These are phyloP conservation scores for Dryas drummondii DNA, from an alignment of 306 rosid species.

Conservation along the genomic window DNA sequence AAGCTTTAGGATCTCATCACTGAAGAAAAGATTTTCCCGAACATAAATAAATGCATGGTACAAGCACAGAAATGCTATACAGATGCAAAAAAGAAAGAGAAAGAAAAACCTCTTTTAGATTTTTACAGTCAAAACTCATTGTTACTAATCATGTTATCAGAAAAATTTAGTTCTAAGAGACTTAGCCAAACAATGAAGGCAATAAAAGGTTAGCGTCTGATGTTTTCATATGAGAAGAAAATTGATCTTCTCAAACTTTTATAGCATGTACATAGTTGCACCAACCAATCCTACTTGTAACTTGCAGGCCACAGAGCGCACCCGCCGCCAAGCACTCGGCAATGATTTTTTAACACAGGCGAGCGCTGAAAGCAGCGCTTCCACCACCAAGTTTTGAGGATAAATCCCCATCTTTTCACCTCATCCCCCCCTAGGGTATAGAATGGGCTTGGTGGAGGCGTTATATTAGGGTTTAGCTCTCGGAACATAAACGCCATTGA, in stretches of 20 bases:
- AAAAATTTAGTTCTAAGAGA: background rate
- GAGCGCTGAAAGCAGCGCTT: too few species aligned
- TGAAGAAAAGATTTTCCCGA: background rate
- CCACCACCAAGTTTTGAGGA: too few species aligned
- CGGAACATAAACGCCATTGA: too few species aligned
- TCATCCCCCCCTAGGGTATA: too few species aligned
- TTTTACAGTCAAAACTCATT: background rate
- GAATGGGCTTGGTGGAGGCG: too few species aligned
- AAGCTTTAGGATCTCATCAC: background rate
- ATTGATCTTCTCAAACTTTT: background rate
- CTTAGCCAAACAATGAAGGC: background rate
- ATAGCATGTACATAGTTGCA: background rate
- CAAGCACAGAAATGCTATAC: background rate
- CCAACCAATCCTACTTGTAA: conserved; percentile 15
- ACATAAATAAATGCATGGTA: background rate
- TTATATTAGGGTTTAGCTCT: too few species aligned
- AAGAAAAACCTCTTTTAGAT: background rate
- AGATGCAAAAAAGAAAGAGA: background rate
- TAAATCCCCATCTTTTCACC: too few species aligned
- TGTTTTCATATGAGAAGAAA: background rate
- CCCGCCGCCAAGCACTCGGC: too few species aligned
- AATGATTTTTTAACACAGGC: too few species aligned
- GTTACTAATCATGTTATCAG: background rate
- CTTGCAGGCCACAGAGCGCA: too few species aligned
- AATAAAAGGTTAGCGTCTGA: background rate